A percentile compares a stretch with the other conserved stretches of the same genome.
Evolutionary conservation across 768 basidiomycete genomes (phyloP).

Genomic region (Collybiopsis luxurians): DNA sequence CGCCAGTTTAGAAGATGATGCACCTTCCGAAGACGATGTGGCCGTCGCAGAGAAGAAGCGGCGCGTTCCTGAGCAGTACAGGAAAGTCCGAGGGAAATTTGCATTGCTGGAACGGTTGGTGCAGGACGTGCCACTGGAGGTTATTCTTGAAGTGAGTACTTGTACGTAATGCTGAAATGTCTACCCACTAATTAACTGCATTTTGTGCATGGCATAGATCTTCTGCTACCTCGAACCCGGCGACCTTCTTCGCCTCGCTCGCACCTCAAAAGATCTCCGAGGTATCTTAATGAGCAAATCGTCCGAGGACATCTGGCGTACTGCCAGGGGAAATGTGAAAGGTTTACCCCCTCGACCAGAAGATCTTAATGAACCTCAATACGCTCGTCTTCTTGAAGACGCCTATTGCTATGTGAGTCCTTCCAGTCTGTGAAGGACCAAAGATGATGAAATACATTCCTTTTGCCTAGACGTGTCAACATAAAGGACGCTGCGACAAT

Average conservation of each 20-base stretch:
- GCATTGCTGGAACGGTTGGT: neutral
- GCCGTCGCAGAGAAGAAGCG: neutral
- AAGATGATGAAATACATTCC: neutral
- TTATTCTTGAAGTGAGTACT: neutral
- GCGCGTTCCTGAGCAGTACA: neutral
- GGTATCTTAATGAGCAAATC: constrained; percentile 43
- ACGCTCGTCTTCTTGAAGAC: constrained; percentile 49
- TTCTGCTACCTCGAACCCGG: constrained; percentile 47
- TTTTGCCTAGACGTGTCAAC: constrained; percentile 25
- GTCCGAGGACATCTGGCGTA: constrained; percentile 47
- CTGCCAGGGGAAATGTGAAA: constrained; percentile 36
- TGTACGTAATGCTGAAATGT: no score
- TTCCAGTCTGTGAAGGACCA: no score
- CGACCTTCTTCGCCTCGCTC: constrained; percentile 48
- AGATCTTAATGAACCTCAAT: constrained; percentile 48
- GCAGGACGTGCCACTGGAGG: neutral
- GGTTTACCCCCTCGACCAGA: constrained; percentile 46
- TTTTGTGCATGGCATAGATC: constrained; percentile 32
- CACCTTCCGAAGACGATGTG: no score
- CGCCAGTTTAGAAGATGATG: no score
- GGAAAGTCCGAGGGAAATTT: neutral
- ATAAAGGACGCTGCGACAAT: constrained; percentile 26
- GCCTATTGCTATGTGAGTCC: constrained; percentile 48
- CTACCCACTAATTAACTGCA: no score
- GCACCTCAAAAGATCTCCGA: constrained; percentile 48